phyloP scores from a whole-genome alignment of 371 early-diverging fungal genomes.

The Scutellospora calospora region DNA sequence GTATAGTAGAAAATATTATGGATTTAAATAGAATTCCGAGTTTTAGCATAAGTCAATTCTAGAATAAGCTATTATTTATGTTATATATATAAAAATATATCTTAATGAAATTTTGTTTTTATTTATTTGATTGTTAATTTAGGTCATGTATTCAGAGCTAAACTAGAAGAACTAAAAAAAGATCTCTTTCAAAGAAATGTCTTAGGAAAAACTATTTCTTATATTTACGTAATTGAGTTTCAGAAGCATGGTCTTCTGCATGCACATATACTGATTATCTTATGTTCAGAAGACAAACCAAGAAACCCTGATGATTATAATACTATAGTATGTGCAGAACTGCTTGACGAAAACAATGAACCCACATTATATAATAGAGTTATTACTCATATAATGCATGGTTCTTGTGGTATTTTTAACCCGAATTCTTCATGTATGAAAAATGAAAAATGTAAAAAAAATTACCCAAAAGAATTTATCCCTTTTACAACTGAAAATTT shows the following conservation, averaged over 20 bases:
- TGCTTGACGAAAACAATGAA: slow-evolving; percentile 45
- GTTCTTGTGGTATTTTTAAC: slow-evolving; percentile 48
- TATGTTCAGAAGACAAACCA: slow-evolving; percentile 43
- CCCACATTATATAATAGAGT: slow-evolving; percentile 50
- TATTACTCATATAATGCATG: slow-evolving; percentile 51
- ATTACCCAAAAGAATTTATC: slow-evolving; percentile 44
- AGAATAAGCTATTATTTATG: no score
- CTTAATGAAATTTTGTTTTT: no score
- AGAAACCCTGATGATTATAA: slow-evolving; percentile 47
- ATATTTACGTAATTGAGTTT: slow-evolving; percentile 47
- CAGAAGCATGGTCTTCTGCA: slow-evolving; percentile 52
- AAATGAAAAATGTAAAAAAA: slow-evolving; percentile 47
- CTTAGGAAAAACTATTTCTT: slow-evolving; percentile 46
- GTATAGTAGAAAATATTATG: no score
- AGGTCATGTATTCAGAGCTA: slow-evolving; percentile 47
- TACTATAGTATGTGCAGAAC: slow-evolving; percentile 48
- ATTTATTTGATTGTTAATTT: no score
- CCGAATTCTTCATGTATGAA: slow-evolving; percentile 49
- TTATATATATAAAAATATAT: no score
- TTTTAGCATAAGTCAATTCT: no score
- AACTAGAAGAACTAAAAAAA: slow-evolving; percentile 45
- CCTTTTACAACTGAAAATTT: slow-evolving; percentile 44
- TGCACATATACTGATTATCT: slow-evolving; percentile 51
- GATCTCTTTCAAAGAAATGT: slow-evolving; percentile 47
- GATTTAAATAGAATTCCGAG: no score